These are phyloP conservation scores for Lonicera japonica DNA, from an alignment of 129 eudicot genomes.

Conservation along the genomic window DNA sequence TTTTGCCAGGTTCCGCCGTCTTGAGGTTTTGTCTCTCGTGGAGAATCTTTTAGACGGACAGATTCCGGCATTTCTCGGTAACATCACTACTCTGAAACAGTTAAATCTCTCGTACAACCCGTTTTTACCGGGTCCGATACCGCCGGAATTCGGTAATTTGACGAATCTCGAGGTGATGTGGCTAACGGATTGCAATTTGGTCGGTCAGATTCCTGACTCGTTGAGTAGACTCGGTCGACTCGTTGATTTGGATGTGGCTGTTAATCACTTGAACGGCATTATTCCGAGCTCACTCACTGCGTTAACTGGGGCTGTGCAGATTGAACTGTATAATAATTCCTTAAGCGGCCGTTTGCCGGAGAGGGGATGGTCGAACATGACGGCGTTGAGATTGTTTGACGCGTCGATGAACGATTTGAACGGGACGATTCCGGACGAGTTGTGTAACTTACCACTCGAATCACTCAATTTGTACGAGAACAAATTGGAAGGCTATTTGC, in stretches of 20 bases:
- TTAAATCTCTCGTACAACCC: conserved; percentile 80
- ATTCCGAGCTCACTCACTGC: conserved; percentile 54
- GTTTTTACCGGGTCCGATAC: conserved; percentile 62
- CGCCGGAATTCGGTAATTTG: conserved; percentile 62
- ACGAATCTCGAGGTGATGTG: conserved; percentile 61
- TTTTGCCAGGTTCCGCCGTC: conserved; percentile 50
- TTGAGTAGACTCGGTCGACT: conserved; percentile 60
- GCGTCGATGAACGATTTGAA: conserved; percentile 71
- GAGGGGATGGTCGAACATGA: conserved; percentile 64
- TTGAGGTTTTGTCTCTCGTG: conserved; percentile 56
- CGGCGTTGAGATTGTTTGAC: conserved; percentile 53
- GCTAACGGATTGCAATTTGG: conserved; percentile 51
- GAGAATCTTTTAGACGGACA: conserved; percentile 62
- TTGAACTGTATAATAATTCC: conserved; percentile 80
- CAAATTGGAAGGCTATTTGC: conserved; percentile 47
- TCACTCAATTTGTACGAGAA: conserved; percentile 74
- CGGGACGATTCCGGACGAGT: conserved; percentile 61
- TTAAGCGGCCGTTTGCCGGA: conserved; percentile 60
- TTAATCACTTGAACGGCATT: conserved; percentile 40
- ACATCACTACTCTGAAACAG: conserved; percentile 59
- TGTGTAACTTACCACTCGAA: conserved; percentile 68
- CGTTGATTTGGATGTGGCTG: conserved; percentile 65
- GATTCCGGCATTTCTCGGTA: conserved; percentile 52
- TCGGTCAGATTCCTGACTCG: conserved; percentile 69
- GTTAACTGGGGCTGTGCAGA: conserved; percentile 39